Evolutionary conservation across 2,329 filamentous ascomycete genomes (phyloP).

Genomic region (Hymenoscyphus fructigenus): DNA sequence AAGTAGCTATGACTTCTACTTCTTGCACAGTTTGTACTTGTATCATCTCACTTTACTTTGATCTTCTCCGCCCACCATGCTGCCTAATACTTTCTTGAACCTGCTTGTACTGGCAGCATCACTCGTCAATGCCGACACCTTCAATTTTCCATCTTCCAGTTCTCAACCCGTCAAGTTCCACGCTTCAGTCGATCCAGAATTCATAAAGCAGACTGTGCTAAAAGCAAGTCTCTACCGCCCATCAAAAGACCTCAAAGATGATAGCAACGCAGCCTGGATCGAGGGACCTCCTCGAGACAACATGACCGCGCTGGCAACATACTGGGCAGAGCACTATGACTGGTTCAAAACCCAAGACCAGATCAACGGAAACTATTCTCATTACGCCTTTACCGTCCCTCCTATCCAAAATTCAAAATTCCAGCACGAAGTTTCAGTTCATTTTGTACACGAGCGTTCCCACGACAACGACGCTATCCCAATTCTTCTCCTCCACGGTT

Average conservation of each 20-base stretch:
- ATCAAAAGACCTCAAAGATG: constrained; percentile 9
- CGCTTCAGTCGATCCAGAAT: constrained; percentile 10
- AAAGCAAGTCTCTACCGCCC: constrained; percentile 15
- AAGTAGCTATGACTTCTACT: no score
- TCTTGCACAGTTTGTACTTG: no score
- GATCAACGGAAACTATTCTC: constrained; percentile 27
- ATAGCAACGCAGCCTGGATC: constrained; percentile 5
- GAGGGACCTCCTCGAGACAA: constrained; percentile 15
- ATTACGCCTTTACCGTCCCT: constrained; percentile 2
- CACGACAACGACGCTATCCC: constrained; percentile 38
- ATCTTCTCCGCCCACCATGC: no score
- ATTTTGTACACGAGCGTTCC: constrained; percentile 37
- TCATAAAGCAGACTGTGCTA: constrained; percentile 9
- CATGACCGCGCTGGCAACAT: constrained; percentile 18
- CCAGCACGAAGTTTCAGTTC: constrained; percentile 18
- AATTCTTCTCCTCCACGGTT: constrained; percentile 43
- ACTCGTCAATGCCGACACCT: neutral
- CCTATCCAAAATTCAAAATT: neutral
- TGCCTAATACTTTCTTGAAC: no score
- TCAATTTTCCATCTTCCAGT: neutral
- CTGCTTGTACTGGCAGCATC: no score
- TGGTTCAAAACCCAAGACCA: constrained; percentile 30
- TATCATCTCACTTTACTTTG: no score
- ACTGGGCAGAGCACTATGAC: constrained; percentile 34
- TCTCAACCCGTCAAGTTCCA: neutral